Evolutionary conservation across 2,329 filamentous ascomycete species (phyloP), one percentile per base, ranked within the genome.

Genomic region (Exutisphaerella laricina): DNA sequence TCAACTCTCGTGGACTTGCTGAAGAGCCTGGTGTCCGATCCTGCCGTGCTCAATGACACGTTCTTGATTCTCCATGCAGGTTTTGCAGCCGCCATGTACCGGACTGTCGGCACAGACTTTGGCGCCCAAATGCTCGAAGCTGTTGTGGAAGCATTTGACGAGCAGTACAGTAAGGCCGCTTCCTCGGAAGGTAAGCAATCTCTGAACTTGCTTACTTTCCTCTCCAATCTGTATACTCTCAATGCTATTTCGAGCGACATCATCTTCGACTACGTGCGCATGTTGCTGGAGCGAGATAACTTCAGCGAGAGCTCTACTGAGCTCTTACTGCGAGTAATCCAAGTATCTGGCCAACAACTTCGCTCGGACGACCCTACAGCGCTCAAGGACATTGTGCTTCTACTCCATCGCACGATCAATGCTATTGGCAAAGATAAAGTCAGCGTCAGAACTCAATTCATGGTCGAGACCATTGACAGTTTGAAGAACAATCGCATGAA

Each of bases 391-490:
- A 92, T 98, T 49, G 82, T 95, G 4, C 70, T 83, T 8, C 73
- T 88, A 37, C 77, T 97, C 45, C 85, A 87, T 51, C 80, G 82
- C 16, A 79, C 82, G 1, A 77, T 89, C 2, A 71, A 78, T 1
- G 43, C 45, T 13, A 70, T 75, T 25, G 85, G 84, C 4, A 79
- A 85, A 56, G 70, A 71, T 9, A 84, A 80, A 14, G 70, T 95
- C 20, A 90, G 88, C 1, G 85, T 89, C 7, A 82, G 92, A 43
- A 96, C 90, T 1, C 94, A 85, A 54, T 96, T 96, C 67, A 97
- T 97, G 89, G 85, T 98, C 39, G 90, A 97, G 59, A 92, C 85
- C 1, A 95, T 98, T 63, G 88, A 85, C 46, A 87, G 95, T 57
- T 73, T 98, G 21, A 95, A 95, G 64, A 95, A 94, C 70, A 96